phyloP scores from a whole-genome alignment of 495 filamentous ascomycete species.

The Podospora tetraspora region DNA sequence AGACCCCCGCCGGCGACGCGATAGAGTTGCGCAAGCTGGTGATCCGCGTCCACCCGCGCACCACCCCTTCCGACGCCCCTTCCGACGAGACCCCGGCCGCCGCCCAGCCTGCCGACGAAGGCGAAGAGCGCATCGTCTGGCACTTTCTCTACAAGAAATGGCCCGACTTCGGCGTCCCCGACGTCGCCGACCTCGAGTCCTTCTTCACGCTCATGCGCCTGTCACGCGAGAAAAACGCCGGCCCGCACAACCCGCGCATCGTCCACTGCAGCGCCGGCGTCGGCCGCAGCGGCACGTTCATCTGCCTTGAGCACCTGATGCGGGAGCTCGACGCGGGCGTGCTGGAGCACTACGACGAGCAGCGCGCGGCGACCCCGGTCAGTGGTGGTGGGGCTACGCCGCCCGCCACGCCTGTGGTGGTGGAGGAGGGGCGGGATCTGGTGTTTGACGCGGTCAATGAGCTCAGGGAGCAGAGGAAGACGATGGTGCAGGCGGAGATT shows the following conservation, averaged over 20 bases:
- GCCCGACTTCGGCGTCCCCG: constrained; percentile 90
- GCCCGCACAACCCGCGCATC: constrained; percentile 69
- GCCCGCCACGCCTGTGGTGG: constrained; percentile 4
- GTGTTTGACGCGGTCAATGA: constrained; percentile 70
- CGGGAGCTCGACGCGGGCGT: constrained; percentile 72
- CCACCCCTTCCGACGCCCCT: constrained; percentile 3
- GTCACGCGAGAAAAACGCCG: constrained; percentile 63
- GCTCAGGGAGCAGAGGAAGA: constrained; percentile 83
- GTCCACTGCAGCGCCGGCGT: constrained; percentile 95
- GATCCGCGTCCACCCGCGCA: constrained; percentile 36
- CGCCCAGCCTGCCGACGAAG: neutral
- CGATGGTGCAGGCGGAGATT: constrained; percentile 88
- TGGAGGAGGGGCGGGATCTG: constrained; percentile 37
- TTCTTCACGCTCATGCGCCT: constrained; percentile 74
- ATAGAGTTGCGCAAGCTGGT: constrained; percentile 51
- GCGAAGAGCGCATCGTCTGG: constrained; percentile 67
- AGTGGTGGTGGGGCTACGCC: neutral
- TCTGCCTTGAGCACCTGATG: constrained; percentile 86
- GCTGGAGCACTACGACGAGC: constrained; percentile 43
- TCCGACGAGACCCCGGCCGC: neutral
- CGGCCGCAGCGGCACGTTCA: constrained; percentile 90
- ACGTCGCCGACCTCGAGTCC: constrained; percentile 68
- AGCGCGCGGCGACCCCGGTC: neutral
- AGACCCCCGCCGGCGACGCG: constrained; percentile 42
- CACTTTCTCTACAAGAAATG: constrained; percentile 90